These are phyloP conservation scores for Phytophthora syringae DNA, from an alignment of 352 stramenopile genomes.

Conservation along the genomic window DNA sequence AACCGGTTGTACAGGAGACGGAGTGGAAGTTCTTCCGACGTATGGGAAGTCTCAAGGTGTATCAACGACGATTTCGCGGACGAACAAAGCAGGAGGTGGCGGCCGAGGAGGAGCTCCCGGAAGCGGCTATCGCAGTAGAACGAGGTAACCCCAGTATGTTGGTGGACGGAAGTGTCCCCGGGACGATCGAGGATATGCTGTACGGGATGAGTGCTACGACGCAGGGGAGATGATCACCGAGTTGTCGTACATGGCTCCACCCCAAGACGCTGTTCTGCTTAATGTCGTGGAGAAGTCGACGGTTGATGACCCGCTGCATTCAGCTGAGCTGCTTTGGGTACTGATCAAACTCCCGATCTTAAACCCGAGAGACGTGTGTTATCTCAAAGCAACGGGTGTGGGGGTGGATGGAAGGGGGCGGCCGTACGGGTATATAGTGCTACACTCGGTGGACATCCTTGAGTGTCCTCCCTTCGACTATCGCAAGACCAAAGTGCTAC, in stretches of 20 bases:
- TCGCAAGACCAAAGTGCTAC: constrained; percentile 32
- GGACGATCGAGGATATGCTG: constrained; percentile 51
- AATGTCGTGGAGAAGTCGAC: constrained; percentile 39
- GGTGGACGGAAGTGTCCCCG: constrained; percentile 35
- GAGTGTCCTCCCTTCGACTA: constrained; percentile 46
- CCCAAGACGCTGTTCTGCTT: constrained; percentile 41
- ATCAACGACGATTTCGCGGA: constrained; percentile 32
- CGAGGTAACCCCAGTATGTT: constrained; percentile 46
- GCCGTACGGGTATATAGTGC: constrained; percentile 49
- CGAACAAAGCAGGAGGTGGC: constrained; percentile 28
- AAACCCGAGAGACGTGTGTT: constrained; percentile 45
- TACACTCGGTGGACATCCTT: constrained; percentile 47
- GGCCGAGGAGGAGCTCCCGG: constrained; percentile 29
- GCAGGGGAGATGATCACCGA: constrained; percentile 41
- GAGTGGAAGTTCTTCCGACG: constrained; percentile 57
- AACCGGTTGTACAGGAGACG: constrained; percentile 34
- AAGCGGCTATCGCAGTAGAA: constrained; percentile 27
- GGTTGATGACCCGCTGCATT: constrained; percentile 42
- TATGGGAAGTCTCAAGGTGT: constrained; percentile 49
- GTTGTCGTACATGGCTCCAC: constrained; percentile 29
- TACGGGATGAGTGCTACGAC: constrained; percentile 43
- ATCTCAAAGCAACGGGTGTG: constrained; percentile 51
- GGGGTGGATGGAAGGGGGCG: constrained; percentile 33
- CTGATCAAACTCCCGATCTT: constrained; percentile 42
- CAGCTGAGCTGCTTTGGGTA: constrained; percentile 49